Evolutionary conservation across 2,329 filamentous ascomycete species (phyloP), one percentile per base, ranked within the genome.

Genomic region (Nannizziopsis arthrosporioides): DNA sequence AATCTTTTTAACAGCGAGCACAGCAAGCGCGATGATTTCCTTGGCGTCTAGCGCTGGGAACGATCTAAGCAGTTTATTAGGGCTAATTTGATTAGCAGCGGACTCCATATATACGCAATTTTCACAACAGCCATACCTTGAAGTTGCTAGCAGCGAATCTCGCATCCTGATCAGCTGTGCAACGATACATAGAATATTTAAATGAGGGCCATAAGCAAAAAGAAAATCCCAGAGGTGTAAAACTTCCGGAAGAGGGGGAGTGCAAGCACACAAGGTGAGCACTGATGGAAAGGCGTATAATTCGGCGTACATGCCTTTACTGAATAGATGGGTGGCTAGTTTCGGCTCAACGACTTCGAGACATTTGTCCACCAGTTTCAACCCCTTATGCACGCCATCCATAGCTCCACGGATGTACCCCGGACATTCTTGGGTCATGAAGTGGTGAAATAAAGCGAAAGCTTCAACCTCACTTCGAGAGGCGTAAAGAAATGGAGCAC

Each of bases 261-360:
- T 98, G 65, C 92, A 96, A 19, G 92, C 92, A 61, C 88, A 95
- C 44, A 98, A 76, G 0, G 92, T 98, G 54, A 96, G 72, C 0
- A 98, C 92, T 1, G 86, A 93, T 1, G 92, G 87, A 60, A 98
- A 98, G 2, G 90, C 92, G 63, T 96, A 98, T 48, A 98, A 84
- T 69, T 94, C 86, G 2, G 92, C 92, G 53, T 87, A 82, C 65
- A 98, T 80, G 10, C 85, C 85, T 65, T 94, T 93, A 47, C 81
- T 80, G 50, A 85, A 83, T 27, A 98, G 76, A 63, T 94, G 88
- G 19, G 81, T 71, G 59, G 84, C 88, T 40, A 98, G 74, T 64
- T 89, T 92, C 1, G 85, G 81, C 61, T 96, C 92, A 42, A 95
- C 88, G 49, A 94, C 87, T 51, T 87, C 82, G 18, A 98, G 72